Conservation (phyloP, 1,284 basidiomycete species). For the Cutaneotrichosporon dermatis region DNA sequence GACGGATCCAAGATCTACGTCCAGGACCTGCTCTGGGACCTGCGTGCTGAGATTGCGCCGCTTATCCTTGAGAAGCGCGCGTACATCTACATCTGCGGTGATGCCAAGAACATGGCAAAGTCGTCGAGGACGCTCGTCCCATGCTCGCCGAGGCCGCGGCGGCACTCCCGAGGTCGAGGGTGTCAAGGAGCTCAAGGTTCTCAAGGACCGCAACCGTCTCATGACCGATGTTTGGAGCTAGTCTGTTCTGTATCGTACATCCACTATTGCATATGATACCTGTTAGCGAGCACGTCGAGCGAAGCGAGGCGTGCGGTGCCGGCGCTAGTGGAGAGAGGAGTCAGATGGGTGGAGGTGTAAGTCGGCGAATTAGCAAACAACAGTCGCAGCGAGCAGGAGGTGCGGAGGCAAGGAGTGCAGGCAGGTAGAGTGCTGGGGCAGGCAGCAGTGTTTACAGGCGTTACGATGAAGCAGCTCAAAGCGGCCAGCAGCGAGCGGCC, state of each 20-base stretch:
- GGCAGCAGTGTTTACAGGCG: too few species aligned
- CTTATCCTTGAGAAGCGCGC: conserved; percentile 89
- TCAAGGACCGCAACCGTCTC: conserved; percentile 71
- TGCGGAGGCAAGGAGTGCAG: too few species aligned
- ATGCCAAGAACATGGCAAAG: conserved; percentile 94
- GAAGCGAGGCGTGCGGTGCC: too few species aligned
- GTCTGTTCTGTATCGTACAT: conserved; percentile 3
- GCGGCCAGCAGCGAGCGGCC: too few species aligned
- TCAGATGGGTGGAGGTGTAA: too few species aligned
- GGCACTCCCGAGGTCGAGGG: conserved; percentile 80
- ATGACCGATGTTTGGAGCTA: conserved; percentile 47
- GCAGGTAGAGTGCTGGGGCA: too few species aligned
- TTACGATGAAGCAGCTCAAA: too few species aligned
- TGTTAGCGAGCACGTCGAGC: not conserved
- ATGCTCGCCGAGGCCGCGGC: conserved; percentile 94
- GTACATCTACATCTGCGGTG: conserved; percentile 92
- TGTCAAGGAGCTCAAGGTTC: conserved; percentile 79
- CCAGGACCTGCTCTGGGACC: conserved; percentile 89
- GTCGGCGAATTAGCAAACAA: too few species aligned
- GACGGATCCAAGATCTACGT: conserved; percentile 91
- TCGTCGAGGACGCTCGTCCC: conserved; percentile 78
- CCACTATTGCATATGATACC: conserved; percentile 3
- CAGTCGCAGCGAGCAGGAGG: too few species aligned
- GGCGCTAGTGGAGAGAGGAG: too few species aligned
- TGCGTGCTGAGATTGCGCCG: conserved; percentile 72